Percentiles rank a stretch among this genome's conserved stretches.
phyloP scores from a whole-genome alignment of 129 eudicot species.

The Gnaphalium uliginosum region DNA sequence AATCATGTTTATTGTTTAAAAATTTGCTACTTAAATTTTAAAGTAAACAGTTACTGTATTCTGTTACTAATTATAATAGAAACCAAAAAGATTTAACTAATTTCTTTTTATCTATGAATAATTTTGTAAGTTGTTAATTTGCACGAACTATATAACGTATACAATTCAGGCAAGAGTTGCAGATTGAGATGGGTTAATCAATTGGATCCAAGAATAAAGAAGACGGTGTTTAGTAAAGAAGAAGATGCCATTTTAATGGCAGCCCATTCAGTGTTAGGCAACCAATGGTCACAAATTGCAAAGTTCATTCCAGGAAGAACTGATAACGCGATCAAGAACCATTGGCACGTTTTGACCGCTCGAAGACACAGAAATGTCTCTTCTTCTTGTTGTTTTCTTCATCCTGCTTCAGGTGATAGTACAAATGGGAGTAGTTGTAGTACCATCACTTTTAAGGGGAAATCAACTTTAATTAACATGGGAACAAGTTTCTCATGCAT shows the following conservation, averaged over 20 bases:
- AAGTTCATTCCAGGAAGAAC: slow-evolving; percentile 64
- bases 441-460: slow-evolving; percentile 17
- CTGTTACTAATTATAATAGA: too few relatives aligned
- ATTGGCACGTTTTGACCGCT: slow-evolving; percentile 64
- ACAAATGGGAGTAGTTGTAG: slow-evolving; percentile 18
- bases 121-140: background rate
- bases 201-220: slow-evolving; percentile 54
- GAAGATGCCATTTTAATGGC: slow-evolving; percentile 58
- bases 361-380: slow-evolving; percentile 34
- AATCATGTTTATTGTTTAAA: too few relatives aligned
- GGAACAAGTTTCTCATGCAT: slow-evolving; percentile 13
- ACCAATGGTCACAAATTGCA: slow-evolving; percentile 63
- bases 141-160: background rate
- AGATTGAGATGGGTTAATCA: slow-evolving; percentile 71
- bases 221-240: slow-evolving; percentile 45
- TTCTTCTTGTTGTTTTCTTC: slow-evolving; percentile 1
- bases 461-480: background rate
- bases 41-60: too few relatives aligned
- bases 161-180: slow-evolving; percentile 56
- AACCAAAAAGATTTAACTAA: too few relatives aligned
- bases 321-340: slow-evolving; percentile 61
- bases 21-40: background rate
- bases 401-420: slow-evolving; percentile 24
- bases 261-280: slow-evolving; percentile 53
- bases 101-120: too few relatives aligned